Conservation (phyloP, 23 red algal genomes). For the Gracilariopsis chorda region DNA sequence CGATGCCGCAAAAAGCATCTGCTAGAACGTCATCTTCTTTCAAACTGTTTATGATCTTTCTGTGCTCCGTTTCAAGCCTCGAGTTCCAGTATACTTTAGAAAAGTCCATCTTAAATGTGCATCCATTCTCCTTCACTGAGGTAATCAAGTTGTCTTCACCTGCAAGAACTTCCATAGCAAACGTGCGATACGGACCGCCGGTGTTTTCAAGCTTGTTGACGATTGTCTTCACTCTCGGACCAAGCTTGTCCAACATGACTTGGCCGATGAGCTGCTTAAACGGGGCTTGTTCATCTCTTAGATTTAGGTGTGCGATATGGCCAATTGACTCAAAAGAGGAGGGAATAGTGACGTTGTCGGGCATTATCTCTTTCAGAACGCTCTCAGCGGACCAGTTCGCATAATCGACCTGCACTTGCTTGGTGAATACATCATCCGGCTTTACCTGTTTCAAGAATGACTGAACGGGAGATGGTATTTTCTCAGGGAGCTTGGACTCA, state of each 20-base stretch:
- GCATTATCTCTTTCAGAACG: slow-evolving; percentile 46
- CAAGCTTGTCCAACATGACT: slow-evolving; percentile 82
- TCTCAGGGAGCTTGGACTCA: background rate
- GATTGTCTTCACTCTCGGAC: slow-evolving; percentile 66
- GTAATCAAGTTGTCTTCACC: slow-evolving; percentile 60
- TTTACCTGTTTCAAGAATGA: slow-evolving; percentile 8
- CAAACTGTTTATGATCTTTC: slow-evolving; percentile 68
- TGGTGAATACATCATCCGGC: background rate
- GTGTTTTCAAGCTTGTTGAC: slow-evolving; percentile 91
- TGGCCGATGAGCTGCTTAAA: slow-evolving; percentile 70
- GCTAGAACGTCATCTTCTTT: slow-evolving; percentile 42
- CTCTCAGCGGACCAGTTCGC: slow-evolving; percentile 25
- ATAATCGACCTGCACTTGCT: slow-evolving; percentile 40
- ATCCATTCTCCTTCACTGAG: slow-evolving; percentile 86
- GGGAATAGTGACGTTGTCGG: slow-evolving; percentile 53
- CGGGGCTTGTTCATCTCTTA: slow-evolving; percentile 68
- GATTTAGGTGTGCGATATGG: slow-evolving; percentile 89
- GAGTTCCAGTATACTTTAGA: slow-evolving; percentile 96
- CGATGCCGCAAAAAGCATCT: slow-evolving; percentile 95
- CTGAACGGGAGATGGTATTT: background rate
- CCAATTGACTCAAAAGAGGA: slow-evolving; percentile 84
- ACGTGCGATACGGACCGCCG: slow-evolving; percentile 86
- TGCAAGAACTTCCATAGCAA: slow-evolving; percentile 89
- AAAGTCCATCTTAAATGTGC: slow-evolving; percentile 78
- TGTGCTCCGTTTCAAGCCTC: slow-evolving; percentile 88